Percentiles rank a stretch among this genome's conserved stretches.
Conservation (phyloP, 2,329 filamentous ascomycete species). For the Fusarium concolor region DNA sequence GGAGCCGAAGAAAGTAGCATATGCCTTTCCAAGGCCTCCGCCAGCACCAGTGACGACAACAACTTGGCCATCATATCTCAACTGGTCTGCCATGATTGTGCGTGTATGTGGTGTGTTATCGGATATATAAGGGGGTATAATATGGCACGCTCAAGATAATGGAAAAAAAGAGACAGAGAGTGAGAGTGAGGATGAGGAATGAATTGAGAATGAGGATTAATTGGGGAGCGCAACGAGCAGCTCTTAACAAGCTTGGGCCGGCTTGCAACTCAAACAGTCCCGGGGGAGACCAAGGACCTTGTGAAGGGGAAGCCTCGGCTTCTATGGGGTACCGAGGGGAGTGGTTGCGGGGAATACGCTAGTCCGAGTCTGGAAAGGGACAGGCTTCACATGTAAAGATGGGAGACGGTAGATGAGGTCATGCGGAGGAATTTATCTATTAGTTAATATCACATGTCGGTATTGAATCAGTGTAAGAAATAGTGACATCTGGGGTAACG, state of each 20-base stretch:
- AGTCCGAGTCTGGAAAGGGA: conserved; percentile 37
- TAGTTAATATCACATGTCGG: conserved; percentile 35
- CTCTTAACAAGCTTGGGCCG: conserved; percentile 46
- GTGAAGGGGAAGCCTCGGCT: conserved; percentile 48
- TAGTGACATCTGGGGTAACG: conserved; percentile 19
- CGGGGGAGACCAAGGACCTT: conserved; percentile 29
- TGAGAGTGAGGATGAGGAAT: conserved; percentile 1
- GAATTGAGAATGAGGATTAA: conserved; percentile 7
- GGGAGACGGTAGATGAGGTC: conserved; percentile 42
- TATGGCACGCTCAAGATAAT: conserved; percentile 33
- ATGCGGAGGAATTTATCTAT: conserved; percentile 38
- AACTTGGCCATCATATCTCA: conserved; percentile 87
- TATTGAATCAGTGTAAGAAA: background rate
- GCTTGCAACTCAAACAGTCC: conserved; percentile 32
- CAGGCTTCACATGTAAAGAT: conserved; percentile 48
- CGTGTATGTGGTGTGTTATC: conserved; percentile 31
- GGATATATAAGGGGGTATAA: conserved; percentile 27
- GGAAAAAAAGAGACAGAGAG: conserved; percentile 12
- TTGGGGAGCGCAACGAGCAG: conserved; percentile 32
- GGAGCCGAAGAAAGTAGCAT: conserved; percentile 89
- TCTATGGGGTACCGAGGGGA: conserved; percentile 48
- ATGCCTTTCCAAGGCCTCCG: conserved; percentile 82
- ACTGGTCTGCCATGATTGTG: conserved; percentile 69
- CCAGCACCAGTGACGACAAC: conserved; percentile 86
- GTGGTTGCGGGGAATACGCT: conserved; percentile 43